Conservation (phyloP, 1,284 basidiomycete genomes). For the Apiotrichum sp. region DNA sequence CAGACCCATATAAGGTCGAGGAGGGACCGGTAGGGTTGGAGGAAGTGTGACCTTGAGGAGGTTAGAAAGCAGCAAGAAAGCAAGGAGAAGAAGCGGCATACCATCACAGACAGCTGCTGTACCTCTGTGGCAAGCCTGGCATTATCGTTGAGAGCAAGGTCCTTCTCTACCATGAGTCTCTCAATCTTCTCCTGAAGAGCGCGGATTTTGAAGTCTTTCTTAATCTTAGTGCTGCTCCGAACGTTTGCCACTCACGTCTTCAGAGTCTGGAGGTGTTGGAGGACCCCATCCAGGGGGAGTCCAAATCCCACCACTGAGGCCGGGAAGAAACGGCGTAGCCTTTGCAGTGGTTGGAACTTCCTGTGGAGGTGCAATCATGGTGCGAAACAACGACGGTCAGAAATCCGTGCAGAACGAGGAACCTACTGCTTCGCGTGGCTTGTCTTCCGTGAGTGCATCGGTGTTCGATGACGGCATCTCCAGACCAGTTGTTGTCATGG, state of each 20-base stretch:
- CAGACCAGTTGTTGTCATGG: neutral
- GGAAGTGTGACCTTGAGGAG: neutral
- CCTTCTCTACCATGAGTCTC: constrained; percentile 29
- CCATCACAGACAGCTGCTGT: constrained; percentile 10
- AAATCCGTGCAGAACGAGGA: too few relatives aligned
- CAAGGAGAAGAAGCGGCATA: neutral
- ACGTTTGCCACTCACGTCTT: neutral
- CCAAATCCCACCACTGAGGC: constrained; percentile 17
- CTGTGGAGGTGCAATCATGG: neutral
- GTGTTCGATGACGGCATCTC: neutral
- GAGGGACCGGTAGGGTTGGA: neutral
- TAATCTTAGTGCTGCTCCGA: neutral
- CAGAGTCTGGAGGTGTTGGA: neutral
- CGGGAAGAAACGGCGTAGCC: constrained; percentile 17
- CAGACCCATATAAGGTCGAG: neutral
- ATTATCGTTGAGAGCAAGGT: constrained; percentile 15
- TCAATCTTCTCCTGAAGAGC: constrained; percentile 17
- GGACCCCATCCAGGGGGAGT: neutral
- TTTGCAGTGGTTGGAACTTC: constrained; percentile 1
- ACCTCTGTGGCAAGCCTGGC: constrained; percentile 11
- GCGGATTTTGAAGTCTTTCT: constrained; percentile 17
- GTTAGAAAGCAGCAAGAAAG: neutral
- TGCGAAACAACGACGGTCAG: constrained; percentile 1
- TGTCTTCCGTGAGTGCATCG: neutral
- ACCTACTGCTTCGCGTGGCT: constrained; percentile 5